phyloP scores from a whole-genome alignment of 2,329 filamentous ascomycete genomes.

The Hypoxylon sp. region DNA sequence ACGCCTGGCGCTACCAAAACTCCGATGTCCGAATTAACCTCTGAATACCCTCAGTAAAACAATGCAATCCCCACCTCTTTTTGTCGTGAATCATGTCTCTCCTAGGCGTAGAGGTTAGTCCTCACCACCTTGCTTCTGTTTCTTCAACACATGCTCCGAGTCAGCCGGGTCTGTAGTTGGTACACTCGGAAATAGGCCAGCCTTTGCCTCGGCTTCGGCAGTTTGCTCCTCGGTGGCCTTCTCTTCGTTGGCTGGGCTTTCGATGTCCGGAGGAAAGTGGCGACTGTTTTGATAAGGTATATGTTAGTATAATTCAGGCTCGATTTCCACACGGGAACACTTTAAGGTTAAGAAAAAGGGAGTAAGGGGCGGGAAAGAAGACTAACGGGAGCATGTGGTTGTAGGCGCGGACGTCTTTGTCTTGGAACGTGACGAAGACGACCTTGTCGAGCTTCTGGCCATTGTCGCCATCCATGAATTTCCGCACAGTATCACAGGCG shows the following conservation, averaged over 20 bases:
- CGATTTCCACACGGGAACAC: background rate
- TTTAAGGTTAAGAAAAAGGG: background rate
- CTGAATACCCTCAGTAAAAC: background rate
- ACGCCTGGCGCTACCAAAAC: slow-evolving; percentile 11
- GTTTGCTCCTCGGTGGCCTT: slow-evolving; percentile 38
- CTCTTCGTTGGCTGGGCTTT: slow-evolving; percentile 29
- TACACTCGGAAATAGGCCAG: slow-evolving; percentile 53
- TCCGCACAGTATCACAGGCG: slow-evolving; percentile 71
- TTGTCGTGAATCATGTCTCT: slow-evolving; percentile 9
- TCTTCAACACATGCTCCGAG: slow-evolving; percentile 51
- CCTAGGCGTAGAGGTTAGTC: slow-evolving; percentile 7
- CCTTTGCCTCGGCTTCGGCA: slow-evolving; percentile 46
- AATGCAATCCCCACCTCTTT: background rate
- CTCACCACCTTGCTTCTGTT: slow-evolving; percentile 48
- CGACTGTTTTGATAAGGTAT: slow-evolving; percentile 32
- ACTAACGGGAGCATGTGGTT: slow-evolving; percentile 78
- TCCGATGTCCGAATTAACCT: slow-evolving; percentile 8
- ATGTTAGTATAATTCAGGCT: background rate
- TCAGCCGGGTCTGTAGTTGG: slow-evolving; percentile 53
- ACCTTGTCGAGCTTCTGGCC: slow-evolving; percentile 74
- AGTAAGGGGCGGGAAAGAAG: background rate
- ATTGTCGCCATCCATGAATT: slow-evolving; percentile 64
- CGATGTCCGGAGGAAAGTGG: slow-evolving; percentile 46
- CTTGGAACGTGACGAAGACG: slow-evolving; percentile 86
- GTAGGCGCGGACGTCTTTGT: slow-evolving; percentile 83